Evolutionary conservation across 1,284 basidiomycete genomes (phyloP).

Genomic region (Ganoderma boninense): DNA sequence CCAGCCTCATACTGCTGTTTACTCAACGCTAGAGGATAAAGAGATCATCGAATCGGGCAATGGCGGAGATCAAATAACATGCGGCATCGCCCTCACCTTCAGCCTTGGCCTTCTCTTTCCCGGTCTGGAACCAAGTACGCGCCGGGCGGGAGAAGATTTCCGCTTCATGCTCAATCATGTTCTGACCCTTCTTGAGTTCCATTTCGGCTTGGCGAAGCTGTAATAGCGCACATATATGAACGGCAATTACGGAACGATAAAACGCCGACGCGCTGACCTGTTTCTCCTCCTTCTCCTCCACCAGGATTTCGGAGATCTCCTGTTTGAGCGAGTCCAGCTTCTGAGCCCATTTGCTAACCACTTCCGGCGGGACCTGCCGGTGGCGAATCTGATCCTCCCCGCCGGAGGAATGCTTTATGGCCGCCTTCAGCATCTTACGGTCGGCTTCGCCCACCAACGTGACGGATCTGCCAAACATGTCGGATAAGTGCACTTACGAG

Average conservation of each 20-base stretch:
- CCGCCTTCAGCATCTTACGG: slow-evolving; percentile 95
- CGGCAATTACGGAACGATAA: slow-evolving; percentile 12
- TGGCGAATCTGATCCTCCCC: slow-evolving; percentile 89
- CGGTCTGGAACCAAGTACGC: slow-evolving; percentile 96
- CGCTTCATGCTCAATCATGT: slow-evolving; percentile 93
- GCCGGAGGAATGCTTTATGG: slow-evolving; percentile 86
- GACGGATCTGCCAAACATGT: slow-evolving; percentile 70
- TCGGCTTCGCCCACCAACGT: slow-evolving; percentile 97
- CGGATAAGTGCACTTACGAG: background rate
- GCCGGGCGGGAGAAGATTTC: slow-evolving; percentile 96
- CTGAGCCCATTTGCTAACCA: slow-evolving; percentile 75
- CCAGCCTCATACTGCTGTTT: slow-evolving; percentile 77
- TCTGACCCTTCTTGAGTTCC: slow-evolving; percentile 95
- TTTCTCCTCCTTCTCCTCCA: slow-evolving; percentile 97
- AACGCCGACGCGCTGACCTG: slow-evolving; percentile 56
- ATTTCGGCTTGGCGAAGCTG: slow-evolving; percentile 92
- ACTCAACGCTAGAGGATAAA: slow-evolving; percentile 62
- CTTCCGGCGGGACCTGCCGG: slow-evolving; percentile 87
- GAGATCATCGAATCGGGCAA: slow-evolving; percentile 3
- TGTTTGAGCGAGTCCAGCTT: slow-evolving; percentile 79
- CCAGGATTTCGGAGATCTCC: slow-evolving; percentile 85
- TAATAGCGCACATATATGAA: slow-evolving; percentile 17
- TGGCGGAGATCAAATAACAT: slow-evolving; percentile 16
- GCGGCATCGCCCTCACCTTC: slow-evolving; percentile 63
- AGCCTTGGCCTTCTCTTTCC: slow-evolving; percentile 84